Conservation (phyloP, 2,329 filamentous ascomycete species). For the Verticillium nubilum region DNA sequence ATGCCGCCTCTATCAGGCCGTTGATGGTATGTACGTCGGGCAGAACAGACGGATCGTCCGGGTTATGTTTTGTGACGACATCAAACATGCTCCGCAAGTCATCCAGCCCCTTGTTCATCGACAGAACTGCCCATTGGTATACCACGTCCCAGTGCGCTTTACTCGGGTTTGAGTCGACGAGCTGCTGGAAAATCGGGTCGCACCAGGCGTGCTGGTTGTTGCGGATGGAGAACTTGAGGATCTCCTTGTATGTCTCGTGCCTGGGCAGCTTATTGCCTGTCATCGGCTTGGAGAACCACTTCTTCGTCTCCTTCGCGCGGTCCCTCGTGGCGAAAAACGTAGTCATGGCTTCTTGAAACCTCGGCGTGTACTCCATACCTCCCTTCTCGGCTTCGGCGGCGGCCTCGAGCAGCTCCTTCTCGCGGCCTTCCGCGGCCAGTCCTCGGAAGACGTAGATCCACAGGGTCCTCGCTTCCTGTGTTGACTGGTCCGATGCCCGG, state of each 20-base stretch:
- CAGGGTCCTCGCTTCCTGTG: conserved; percentile 22
- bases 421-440: conserved; percentile 53
- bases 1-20: conserved; percentile 65
- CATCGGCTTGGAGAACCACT: conserved; percentile 60
- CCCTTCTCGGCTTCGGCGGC: conserved; percentile 44
- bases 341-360: conserved; percentile 51
- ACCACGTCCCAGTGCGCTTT: conserved; percentile 66
- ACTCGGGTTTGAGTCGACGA: conserved; percentile 38
- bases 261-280: conserved; percentile 32
- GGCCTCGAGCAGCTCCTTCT: conserved; percentile 52
- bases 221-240: conserved; percentile 57
- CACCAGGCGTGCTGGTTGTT: conserved; percentile 59
- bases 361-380: conserved; percentile 36
- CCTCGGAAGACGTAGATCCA: conserved; percentile 54
- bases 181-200: conserved; percentile 48
- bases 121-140: conserved; percentile 69
- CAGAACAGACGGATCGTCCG: conserved; percentile 36
- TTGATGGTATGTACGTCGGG: conserved; percentile 74
- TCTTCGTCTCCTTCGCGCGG: conserved; percentile 54
- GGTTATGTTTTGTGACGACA: conserved; percentile 51
- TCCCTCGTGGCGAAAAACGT: conserved; percentile 55
- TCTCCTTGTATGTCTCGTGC: conserved; percentile 40
- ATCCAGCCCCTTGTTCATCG: conserved; percentile 63
- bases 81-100: conserved; percentile 69
- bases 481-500: not conserved